These are phyloP conservation scores for Lachancea thermotolerans DNA, from an alignment of 805 yeast species.

Conservation along the genomic window DNA sequence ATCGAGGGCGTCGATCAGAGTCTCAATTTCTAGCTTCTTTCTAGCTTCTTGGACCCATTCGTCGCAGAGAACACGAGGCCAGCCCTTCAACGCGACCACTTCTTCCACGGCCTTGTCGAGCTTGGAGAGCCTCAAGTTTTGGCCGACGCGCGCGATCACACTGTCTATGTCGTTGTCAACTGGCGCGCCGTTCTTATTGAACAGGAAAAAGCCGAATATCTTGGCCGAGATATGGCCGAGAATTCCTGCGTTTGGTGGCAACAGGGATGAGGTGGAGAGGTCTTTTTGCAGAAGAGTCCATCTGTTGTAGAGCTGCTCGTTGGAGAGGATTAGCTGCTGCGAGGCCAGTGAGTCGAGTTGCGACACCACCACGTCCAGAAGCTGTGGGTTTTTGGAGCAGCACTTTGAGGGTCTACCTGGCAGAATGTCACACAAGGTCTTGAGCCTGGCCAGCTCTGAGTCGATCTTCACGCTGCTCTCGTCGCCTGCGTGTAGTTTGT, in stretches of 20 bases:
- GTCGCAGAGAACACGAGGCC: slow-evolving; percentile 83
- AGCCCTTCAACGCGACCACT: slow-evolving; percentile 81
- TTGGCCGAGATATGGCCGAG: slow-evolving; percentile 83
- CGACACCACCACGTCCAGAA: slow-evolving; percentile 28
- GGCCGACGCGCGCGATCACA: slow-evolving; percentile 77
- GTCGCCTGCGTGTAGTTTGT: slow-evolving; percentile 18
- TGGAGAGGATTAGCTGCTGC: slow-evolving; percentile 58
- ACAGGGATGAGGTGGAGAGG: slow-evolving; percentile 77
- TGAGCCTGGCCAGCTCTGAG: slow-evolving; percentile 29
- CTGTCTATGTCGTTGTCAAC: slow-evolving; percentile 81
- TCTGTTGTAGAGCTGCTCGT: slow-evolving; percentile 69
- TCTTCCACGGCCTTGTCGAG: slow-evolving; percentile 89
- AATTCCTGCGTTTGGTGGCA: slow-evolving; percentile 94
- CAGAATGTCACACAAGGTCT: slow-evolving; percentile 20
- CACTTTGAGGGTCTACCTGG: slow-evolving; percentile 21
- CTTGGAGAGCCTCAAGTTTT: slow-evolving; percentile 65
- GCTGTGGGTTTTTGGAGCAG: slow-evolving; percentile 18
- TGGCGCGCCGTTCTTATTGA: slow-evolving; percentile 74
- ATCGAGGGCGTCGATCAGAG: slow-evolving; percentile 63
- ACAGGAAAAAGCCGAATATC: slow-evolving; percentile 65
- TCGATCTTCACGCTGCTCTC: slow-evolving; percentile 30
- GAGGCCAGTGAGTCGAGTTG: slow-evolving; percentile 38
- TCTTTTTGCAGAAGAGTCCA: slow-evolving; percentile 80
- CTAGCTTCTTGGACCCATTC: slow-evolving; percentile 91
- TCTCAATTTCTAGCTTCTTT: slow-evolving; percentile 81